Percentiles rank a stretch among this genome's conserved stretches.
Evolutionary conservation across 164 flowering plant genomes (phyloP).

Genomic region (Chimonanthus praecox): DNA sequence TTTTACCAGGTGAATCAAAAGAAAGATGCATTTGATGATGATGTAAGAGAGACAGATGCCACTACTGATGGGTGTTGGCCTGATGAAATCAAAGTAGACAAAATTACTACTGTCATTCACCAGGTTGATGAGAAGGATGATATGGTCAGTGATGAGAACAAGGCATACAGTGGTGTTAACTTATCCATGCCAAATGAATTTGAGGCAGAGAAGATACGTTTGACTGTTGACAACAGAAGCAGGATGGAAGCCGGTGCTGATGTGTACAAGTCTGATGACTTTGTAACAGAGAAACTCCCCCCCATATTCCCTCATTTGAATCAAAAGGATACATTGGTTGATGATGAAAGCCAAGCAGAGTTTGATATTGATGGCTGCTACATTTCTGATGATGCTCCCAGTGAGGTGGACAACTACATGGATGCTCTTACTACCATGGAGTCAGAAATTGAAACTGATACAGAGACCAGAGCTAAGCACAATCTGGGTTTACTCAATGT

Average conservation of each 20-base stretch:
- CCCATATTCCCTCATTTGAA: background rate
- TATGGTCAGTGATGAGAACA: conserved; percentile 29
- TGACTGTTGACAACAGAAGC: conserved; percentile 9
- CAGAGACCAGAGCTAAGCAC: conserved; percentile 38
- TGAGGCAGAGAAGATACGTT: background rate
- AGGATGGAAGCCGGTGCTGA: conserved; percentile 24
- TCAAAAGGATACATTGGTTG: background rate
- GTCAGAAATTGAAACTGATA: conserved; percentile 71
- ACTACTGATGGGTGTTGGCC: background rate
- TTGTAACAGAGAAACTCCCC: background rate
- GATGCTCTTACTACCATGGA: conserved; percentile 88
- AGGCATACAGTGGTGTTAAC: conserved; percentile 23
- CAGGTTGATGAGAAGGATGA: conserved; percentile 32
- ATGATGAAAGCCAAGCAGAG: background rate
- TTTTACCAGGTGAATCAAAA: background rate
- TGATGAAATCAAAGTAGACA: conserved; percentile 17
- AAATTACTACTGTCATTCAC: conserved; percentile 17
- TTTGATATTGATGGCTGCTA: background rate
- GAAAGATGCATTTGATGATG: conserved; percentile 4
- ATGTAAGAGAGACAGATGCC: conserved; percentile 1
- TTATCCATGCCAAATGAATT: conserved; percentile 19
- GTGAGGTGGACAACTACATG: conserved; percentile 75
- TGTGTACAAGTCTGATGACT: conserved; percentile 48
- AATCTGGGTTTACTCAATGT: conserved; percentile 14
- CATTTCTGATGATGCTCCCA: conserved; percentile 46